Evolutionary conservation across 129 eudicot species (phyloP), one percentile per base, ranked within the genome.

Genomic region (Deinandra increscens): DNA sequence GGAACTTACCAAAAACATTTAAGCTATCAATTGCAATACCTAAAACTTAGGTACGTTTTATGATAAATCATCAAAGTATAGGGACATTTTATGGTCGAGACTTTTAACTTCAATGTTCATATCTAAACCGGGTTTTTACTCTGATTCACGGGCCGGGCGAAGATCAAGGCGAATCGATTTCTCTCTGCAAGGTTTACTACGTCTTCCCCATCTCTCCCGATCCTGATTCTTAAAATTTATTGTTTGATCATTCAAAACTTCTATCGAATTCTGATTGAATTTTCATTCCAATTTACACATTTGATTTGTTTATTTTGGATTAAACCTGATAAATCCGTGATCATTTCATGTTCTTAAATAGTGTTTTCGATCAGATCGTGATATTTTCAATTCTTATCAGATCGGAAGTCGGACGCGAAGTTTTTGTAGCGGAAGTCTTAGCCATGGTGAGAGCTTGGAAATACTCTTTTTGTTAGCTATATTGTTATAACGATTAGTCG

Each of bases 351-450:
- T 73, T 73, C 9, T 63, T 63, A 31, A 64, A 38, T 23, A 63
- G 54, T 13, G 7, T 39, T 22, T 17, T 19, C 41, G 44, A 66
- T 66, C 73, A 39, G 79, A 75, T 75, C 74, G 72, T n/a, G n/a
- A n/a, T n/a, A n/a, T n/a, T n/a, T n/a, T n/a, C n/a, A n/a, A n/a
- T n/a, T n/a, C n/a, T n/a, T n/a, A 66, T 66, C 73, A 39, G 79
- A 75, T 75, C 74, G 72, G 79, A 66, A 31, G 59, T 48, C 48
- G 50, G 34, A 56, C 79, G 70, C 61, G 68, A 75, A 46, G 71
- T 38, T 48, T 22, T 39, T 43, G 22, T 66, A 13, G 8, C 60
- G 33, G 49, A 58, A 55, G 42, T 29, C 29, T 66, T 12, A 74
- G 58, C 42, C 73, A 75, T 75, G 79, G 79, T 75, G 61, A 66